A percentile compares a stretch with the other conserved stretches of the same genome.
These are phyloP conservation scores for Strobilomyces confusus DNA, from an alignment of 768 basidiomycete species.

Conservation along the genomic window DNA sequence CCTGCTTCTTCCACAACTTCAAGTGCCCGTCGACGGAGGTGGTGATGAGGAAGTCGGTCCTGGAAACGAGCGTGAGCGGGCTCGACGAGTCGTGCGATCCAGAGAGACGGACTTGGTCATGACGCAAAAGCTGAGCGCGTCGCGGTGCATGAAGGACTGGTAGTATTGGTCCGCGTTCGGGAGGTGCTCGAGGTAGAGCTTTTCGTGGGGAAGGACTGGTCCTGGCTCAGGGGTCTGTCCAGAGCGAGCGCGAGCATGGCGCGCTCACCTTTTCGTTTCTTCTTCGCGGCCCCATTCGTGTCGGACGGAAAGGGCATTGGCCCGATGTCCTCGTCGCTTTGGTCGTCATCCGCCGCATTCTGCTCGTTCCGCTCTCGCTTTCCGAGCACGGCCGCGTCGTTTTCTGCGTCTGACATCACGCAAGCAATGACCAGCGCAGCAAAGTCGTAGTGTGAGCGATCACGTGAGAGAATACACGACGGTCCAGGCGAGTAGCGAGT, in stretches of 20 bases:
- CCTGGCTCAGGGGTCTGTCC: background rate
- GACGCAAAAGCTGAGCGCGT: slow-evolving; percentile 82
- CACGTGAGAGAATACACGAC: background rate
- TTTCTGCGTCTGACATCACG: slow-evolving; percentile 43
- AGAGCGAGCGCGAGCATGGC: slow-evolving; percentile 8
- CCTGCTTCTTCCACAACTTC: slow-evolving; percentile 99
- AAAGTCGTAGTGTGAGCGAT: background rate
- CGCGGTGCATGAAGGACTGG: slow-evolving; percentile 98
- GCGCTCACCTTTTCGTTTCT: slow-evolving; percentile 77
- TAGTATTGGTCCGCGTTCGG: slow-evolving; percentile 92
- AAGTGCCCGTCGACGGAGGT: slow-evolving; percentile 93
- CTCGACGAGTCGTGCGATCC: too few relatives aligned
- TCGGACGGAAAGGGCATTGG: slow-evolving; percentile 74
- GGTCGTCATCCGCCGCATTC: slow-evolving; percentile 32
- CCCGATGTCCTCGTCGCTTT: slow-evolving; percentile 75
- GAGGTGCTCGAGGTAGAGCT: slow-evolving; percentile 86
- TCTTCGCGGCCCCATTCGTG: slow-evolving; percentile 45
- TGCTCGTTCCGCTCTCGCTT: slow-evolving; percentile 51
- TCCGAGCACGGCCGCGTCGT: slow-evolving; percentile 55
- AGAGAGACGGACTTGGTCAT: slow-evolving; percentile 70
- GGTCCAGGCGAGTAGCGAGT: too few relatives aligned
- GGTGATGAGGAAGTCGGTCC: slow-evolving; percentile 91
- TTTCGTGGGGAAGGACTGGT: slow-evolving; percentile 89
- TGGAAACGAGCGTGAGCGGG: slow-evolving; percentile 30
- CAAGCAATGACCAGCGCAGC: too few relatives aligned